Conservation (phyloP, 1,284 basidiomycete genomes). For the Moesziomyces sp. region DNA sequence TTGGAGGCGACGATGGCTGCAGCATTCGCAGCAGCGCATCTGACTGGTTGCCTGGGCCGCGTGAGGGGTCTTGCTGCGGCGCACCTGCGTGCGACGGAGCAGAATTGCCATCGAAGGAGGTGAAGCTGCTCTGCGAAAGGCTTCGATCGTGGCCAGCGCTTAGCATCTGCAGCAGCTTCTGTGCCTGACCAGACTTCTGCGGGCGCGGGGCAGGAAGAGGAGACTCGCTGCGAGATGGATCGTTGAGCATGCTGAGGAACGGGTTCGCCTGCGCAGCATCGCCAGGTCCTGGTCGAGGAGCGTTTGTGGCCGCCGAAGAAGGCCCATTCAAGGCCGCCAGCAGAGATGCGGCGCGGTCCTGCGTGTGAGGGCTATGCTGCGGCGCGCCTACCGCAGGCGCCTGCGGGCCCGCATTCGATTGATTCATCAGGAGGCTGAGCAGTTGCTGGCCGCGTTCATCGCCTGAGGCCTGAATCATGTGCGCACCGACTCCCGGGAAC, state of each 20-base stretch:
- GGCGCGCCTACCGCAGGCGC: constrained; percentile 3
- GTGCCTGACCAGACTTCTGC: constrained; percentile 51
- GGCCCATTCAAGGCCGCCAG: constrained; percentile 39
- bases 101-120: constrained; percentile 21
- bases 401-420: constrained; percentile 13
- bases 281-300: constrained; percentile 2
- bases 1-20: constrained; percentile 16
- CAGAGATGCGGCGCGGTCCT: constrained; percentile 29
- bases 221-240: constrained; percentile 43
- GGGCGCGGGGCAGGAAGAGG: constrained; percentile 56
- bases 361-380: constrained; percentile 10
- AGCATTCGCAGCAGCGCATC: constrained; percentile 42
- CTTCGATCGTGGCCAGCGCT: constrained; percentile 38
- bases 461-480: constrained; percentile 49
- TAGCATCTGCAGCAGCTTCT: constrained; percentile 57
- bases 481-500: constrained; percentile 37
- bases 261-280: constrained; percentile 7
- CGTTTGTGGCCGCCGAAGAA: neutral
- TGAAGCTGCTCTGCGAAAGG: constrained; percentile 39
- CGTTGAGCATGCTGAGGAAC: constrained; percentile 46
- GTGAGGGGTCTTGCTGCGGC: constrained; percentile 12
- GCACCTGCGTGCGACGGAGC: constrained; percentile 6
- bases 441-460: constrained; percentile 51
- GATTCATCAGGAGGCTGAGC: constrained; percentile 40
- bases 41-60: constrained; percentile 6